Percentiles rank a stretch among this genome's conserved stretches.
Conservation (phyloP, 306 rosid genomes). For the Crotalaria pallida region DNA sequence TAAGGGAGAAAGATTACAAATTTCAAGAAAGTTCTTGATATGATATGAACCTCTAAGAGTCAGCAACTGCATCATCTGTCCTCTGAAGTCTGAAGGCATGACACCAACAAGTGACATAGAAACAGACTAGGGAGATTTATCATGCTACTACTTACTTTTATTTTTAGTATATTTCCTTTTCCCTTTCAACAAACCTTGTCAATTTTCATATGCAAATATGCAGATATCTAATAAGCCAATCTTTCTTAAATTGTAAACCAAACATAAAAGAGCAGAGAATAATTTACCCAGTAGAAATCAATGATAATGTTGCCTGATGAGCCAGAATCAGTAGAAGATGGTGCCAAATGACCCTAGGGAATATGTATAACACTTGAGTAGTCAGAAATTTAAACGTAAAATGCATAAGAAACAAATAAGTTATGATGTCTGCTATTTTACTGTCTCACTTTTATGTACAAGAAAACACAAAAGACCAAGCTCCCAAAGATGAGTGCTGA, state of each 20-base stretch:
- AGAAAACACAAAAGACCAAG: constrained; percentile 75
- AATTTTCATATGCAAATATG: constrained; percentile 5
- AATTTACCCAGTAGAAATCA: constrained; percentile 92
- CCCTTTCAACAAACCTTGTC: neutral
- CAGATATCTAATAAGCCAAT: constrained; percentile 1
- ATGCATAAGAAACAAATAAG: neutral
- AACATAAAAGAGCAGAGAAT: constrained; percentile 7
- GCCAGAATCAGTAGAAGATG: constrained; percentile 92
- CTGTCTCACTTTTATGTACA: constrained; percentile 77
- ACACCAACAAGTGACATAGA: neutral
- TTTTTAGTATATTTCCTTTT: neutral
- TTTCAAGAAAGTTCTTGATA: neutral
- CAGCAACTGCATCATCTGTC: neutral
- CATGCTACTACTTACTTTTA: neutral
- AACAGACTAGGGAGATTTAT: neutral
- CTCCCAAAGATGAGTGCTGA: constrained; percentile 89
- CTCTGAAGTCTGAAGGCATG: constrained; percentile 2
- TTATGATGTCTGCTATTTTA: neutral
- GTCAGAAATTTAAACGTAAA: constrained; percentile 23
- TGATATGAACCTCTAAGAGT: neutral
- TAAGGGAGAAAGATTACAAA: neutral
- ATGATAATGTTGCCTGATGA: constrained; percentile 79
- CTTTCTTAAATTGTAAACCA: neutral
- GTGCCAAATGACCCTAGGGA: constrained; percentile 76
- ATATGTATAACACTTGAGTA: constrained; percentile 21